phyloP scores from a whole-genome alignment of 306 rosid genomes.

The Gastrolobium villosum region DNA sequence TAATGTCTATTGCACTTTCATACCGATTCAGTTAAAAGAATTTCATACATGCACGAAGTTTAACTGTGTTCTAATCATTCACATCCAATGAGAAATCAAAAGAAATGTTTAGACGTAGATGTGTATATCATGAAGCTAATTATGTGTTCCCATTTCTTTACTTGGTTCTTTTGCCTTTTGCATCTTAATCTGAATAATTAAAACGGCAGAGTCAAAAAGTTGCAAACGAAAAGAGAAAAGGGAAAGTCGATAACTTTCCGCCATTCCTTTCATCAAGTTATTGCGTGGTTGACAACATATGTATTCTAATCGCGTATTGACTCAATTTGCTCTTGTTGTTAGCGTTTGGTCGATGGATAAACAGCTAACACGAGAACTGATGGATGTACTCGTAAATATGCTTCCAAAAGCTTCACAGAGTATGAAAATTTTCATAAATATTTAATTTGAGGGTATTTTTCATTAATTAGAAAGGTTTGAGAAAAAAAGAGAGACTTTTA shows the following conservation, averaged over 20 bases:
- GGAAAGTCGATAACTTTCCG: constrained; percentile 54
- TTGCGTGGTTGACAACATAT: constrained; percentile 42
- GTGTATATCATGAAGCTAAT: constrained; percentile 57
- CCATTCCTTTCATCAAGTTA: constrained; percentile 54
- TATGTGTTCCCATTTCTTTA: constrained; percentile 50
- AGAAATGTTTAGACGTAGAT: constrained; percentile 47
- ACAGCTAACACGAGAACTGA: neutral
- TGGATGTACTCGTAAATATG: neutral
- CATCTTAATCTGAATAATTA: constrained; percentile 26
- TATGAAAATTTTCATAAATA: neutral
- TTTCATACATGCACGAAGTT: neutral
- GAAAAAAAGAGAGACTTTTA: no score
- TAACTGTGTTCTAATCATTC: constrained; percentile 41
- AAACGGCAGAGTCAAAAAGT: constrained; percentile 44
- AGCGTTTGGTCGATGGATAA: constrained; percentile 9
- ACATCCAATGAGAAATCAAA: constrained; percentile 66
- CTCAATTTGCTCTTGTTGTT: neutral
- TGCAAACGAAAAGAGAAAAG: constrained; percentile 24
- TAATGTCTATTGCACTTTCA: constrained; percentile 41
- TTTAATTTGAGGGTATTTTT: no score
- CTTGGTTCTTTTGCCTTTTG: constrained; percentile 37
- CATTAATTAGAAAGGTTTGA: no score
- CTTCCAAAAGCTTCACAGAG: neutral
- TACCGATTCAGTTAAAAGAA: constrained; percentile 6
- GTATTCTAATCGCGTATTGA: constrained; percentile 15